phyloP scores from a whole-genome alignment of 257 asterid species.

The Gardenia jasminoides region DNA sequence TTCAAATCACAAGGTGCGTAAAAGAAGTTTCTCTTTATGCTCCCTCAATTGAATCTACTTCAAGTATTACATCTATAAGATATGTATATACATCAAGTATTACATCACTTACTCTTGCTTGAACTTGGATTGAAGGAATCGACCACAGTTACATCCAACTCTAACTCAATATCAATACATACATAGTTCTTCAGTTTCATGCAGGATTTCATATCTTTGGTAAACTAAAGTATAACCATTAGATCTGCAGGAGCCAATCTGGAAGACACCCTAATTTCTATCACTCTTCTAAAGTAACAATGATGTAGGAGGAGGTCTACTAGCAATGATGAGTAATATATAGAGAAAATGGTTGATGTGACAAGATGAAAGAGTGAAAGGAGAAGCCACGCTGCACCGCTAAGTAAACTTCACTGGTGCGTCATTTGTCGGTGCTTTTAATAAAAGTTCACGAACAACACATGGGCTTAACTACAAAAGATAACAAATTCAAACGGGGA shows the following conservation, averaged over 20 bases:
- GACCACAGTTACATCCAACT: no score
- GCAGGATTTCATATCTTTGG: background rate
- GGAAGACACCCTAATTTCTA: conserved; percentile 1
- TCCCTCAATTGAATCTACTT: background rate
- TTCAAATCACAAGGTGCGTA: background rate
- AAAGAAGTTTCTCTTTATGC: background rate
- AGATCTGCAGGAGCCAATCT: background rate
- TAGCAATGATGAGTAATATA: background rate
- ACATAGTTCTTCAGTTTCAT: no score
- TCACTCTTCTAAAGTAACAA: background rate
- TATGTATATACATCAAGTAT: no score
- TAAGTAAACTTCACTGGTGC: conserved; percentile 1
- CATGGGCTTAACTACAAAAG: background rate
- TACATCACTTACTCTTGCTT: no score
- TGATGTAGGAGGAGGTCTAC: background rate
- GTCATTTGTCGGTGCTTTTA: background rate
- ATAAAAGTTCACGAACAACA: conserved; percentile 1
- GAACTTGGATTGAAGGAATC: no score
- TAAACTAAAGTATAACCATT: background rate
- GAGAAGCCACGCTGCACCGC: background rate
- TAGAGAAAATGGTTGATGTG: background rate
- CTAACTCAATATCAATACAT: no score
- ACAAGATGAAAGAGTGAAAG: background rate
- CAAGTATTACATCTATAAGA: no score
- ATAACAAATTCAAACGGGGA: background rate